phyloP scores from a whole-genome alignment of 2,329 filamentous ascomycete species.

The Alternaria novae-zelandiae region DNA sequence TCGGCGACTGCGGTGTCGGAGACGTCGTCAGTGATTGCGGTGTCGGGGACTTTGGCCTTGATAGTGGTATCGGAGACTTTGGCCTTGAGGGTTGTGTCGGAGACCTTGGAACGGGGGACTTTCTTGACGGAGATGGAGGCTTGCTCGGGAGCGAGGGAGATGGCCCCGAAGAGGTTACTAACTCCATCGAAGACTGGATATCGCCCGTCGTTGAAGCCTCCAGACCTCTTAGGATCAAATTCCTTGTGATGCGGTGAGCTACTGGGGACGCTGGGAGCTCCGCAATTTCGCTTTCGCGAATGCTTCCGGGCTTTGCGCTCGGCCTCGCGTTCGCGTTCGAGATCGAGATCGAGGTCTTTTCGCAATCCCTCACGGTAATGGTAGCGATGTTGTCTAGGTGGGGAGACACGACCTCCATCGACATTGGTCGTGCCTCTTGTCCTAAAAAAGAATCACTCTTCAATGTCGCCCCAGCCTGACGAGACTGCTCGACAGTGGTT shows the following conservation, averaged over 20 bases:
- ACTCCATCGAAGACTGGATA: conserved; percentile 18
- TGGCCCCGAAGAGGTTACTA: not conserved
- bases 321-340: not conserved
- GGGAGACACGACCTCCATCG: conserved; percentile 10
- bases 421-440: conserved; percentile 6
- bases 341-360: not conserved
- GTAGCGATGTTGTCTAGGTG: conserved; percentile 6
- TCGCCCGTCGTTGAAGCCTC: conserved; percentile 36
- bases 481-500: conserved; percentile 50
- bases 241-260: conserved; percentile 40
- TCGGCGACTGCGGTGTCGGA: not conserved
- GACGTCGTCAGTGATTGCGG: not conserved
- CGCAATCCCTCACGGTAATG: not conserved
- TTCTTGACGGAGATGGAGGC: not conserved
- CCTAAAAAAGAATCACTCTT: conserved; percentile 12
- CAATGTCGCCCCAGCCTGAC: conserved; percentile 11
- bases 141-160: not conserved
- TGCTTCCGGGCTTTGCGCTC: not conserved
- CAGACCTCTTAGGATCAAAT: conserved; percentile 37
- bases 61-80: not conserved
- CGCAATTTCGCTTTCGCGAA: conserved; percentile 8
- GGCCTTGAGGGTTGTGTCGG: not conserved
- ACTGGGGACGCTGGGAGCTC: conserved; percentile 45
- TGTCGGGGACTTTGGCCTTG: not conserved
- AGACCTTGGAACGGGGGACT: not conserved